A percentile compares a stretch with the other conserved stretches of the same genome.
phyloP scores from a whole-genome alignment of 2,329 filamentous ascomycete species.

The Immersiporthe knoxdaviesiana region DNA sequence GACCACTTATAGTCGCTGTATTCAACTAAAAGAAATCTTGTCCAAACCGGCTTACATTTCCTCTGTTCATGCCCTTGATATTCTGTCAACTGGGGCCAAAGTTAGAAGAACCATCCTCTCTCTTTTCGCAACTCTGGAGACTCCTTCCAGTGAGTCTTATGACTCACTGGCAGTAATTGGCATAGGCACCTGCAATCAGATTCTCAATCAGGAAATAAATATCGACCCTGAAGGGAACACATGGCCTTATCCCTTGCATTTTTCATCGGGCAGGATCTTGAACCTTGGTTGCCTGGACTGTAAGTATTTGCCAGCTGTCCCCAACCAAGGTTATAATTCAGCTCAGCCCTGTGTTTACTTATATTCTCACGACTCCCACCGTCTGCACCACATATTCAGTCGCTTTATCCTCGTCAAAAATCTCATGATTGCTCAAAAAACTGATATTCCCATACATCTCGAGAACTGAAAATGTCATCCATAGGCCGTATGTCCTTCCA shows the following conservation, averaged over 20 bases:
- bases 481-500: neutral
- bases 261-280: neutral
- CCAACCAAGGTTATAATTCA: neutral
- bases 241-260: neutral
- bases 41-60: too few species aligned
- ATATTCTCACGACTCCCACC: neutral
- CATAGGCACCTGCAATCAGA: neutral
- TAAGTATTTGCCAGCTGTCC: neutral
- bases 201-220: neutral
- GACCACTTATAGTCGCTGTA: too few species aligned
- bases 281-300: neutral
- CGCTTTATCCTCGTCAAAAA: neutral
- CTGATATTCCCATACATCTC: neutral
- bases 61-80: too few species aligned
- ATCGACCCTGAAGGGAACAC: neutral
- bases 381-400: neutral
- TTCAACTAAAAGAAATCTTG: too few species aligned
- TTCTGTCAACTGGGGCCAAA: too few species aligned
- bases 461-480: neutral
- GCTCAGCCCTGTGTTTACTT: neutral
- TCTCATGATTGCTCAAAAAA: neutral
- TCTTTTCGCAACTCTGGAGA: neutral
- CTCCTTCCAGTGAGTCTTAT: neutral
- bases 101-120: too few species aligned
- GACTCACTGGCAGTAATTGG: neutral